Evolutionary conservation across 2,329 filamentous ascomycete species (phyloP), one percentile per base, ranked within the genome.

Genomic region (Pseudogymnoascus sp.): DNA sequence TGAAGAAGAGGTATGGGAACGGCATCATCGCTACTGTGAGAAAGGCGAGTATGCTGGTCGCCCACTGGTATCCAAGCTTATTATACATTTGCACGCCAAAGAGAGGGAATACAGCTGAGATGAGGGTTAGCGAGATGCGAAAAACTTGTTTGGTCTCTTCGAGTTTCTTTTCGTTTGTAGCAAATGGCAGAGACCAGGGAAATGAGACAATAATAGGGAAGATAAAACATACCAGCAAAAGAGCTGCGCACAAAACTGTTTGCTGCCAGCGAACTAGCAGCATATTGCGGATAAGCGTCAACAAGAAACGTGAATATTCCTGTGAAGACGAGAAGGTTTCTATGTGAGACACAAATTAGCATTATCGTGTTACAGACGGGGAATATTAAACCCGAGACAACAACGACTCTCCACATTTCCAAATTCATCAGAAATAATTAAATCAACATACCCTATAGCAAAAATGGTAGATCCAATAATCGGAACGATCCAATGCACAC

Each of bases 261-360:
- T 50, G 91, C 91, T 11, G 92, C 91, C 74, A 96, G 80, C 3
- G 91, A 91, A 64, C 82, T 86, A 56, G 89, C 89, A 25, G 89
- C 88, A 72, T 90, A 91, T 25, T 84, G 75, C 62, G 88, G 87
- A 74, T 92, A 92, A 21, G 88, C 87, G 73, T 91, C 89, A 68
- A 90, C 88, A 75, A 73, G 66, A 76, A 95, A 96, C 11, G 91
- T 95, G 75, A 96, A 96, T 67, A 95, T 85, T 61, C 91, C 91
- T 63, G 85, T 87, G 75, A 91, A 97, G 31, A 89, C 85, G 64
- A 95, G 82, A 65, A 96, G 82, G 62, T 84, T 87, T 61, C 89
- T 91, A 60, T 59, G 47, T 53, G 2, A 8, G 14, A 53, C 47
- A 60, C 11, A 60, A n/a, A 14, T 35, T 2, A 35, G 56, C 56